Base-by-base conservation (phyloP, 192 early-diverging fungal species). In the Backusella tuberculispora region DNA sequence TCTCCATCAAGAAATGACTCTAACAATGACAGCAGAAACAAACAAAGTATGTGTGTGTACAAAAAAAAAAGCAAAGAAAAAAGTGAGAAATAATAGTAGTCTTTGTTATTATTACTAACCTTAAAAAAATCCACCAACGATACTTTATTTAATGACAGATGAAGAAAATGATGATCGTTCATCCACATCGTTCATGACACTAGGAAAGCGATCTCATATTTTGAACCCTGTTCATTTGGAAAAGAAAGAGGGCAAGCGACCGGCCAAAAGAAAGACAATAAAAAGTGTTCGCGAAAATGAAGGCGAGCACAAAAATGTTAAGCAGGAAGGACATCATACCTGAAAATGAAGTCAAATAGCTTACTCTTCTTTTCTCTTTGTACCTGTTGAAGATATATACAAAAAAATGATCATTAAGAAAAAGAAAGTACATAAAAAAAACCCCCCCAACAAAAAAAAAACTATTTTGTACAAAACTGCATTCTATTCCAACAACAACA, bases 171-270 rank as follows among this genome's bases (percentile, higher is more conserved):
- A 60, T n/a, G 47, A 68, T 40, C 37, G 40, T 6, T 40, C 41
- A 48, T 66, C 60, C 21, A 48, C 75, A 24, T 46, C 63, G 12
- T 44, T 46, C 24, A 63, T 71, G 75, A 43, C 42, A 8, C 43
- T 76, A 7, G 75, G 75, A 12, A 69, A 63, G n/a, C 48, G 70
- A 65, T 76, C 75, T 0, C 41, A 76, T 19, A n/a, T 76, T 19
- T 68, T 76, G 21, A 71, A 76, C 19, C 53, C 53, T 13, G 40
- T 68, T 47, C 48, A 42, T 21, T 13, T 12, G 4, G 53, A 60
- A 26, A 60, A 60, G 21, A 60, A 60, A 24, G 53, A 60, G 53
- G 53, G 53, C 26, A 60, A 60, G 53, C 21, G 53, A 24, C 21
- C 21, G 8, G 21, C 12, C 21, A 60, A 60, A 12, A 60, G 21